These are phyloP conservation scores for Cordyceps fumosorosea DNA, from an alignment of 2,329 filamentous ascomycete genomes.

Conservation along the genomic window DNA sequence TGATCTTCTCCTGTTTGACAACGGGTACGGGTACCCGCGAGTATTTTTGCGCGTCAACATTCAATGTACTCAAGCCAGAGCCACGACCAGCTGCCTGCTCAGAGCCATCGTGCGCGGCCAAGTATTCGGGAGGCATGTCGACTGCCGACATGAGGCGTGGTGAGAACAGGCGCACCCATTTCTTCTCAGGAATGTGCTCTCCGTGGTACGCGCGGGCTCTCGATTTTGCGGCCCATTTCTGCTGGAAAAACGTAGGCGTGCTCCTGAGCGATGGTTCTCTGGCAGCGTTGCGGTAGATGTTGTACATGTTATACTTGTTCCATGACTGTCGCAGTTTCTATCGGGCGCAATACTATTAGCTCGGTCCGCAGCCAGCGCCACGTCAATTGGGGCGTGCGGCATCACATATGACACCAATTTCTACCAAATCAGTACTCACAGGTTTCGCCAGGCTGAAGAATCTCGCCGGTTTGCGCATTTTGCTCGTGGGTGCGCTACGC, in stretches of 20 bases:
- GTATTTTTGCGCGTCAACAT: conserved; percentile 28
- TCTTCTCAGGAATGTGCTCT: conserved; percentile 85
- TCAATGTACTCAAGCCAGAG: conserved; percentile 49
- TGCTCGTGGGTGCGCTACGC: conserved; percentile 26
- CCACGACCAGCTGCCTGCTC: conserved; percentile 79
- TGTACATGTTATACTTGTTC: conserved; percentile 97
- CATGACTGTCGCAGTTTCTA: conserved; percentile 93
- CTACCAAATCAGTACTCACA: conserved; percentile 38
- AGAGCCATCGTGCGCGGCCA: conserved; percentile 76
- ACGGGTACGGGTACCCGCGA: conserved; percentile 22
- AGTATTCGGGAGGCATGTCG: conserved; percentile 73
- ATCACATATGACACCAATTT: background rate
- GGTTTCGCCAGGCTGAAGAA: conserved; percentile 62
- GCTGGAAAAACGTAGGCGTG: conserved; percentile 79
- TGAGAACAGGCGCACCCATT: conserved; percentile 92
- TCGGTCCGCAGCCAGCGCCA: background rate
- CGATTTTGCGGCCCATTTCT: conserved; percentile 93
- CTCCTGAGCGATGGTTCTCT: conserved; percentile 25
- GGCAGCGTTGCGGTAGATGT: conserved; percentile 49
- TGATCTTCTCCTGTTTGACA: conserved; percentile 20
- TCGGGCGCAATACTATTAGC: background rate
- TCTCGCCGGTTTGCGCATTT: conserved; percentile 50
- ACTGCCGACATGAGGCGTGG: conserved; percentile 74
- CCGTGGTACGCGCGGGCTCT: conserved; percentile 83
- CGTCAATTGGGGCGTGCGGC: background rate